phyloP scores from a whole-genome alignment of 2,329 filamentous ascomycete species.

The Ceratocystis cubensis region DNA sequence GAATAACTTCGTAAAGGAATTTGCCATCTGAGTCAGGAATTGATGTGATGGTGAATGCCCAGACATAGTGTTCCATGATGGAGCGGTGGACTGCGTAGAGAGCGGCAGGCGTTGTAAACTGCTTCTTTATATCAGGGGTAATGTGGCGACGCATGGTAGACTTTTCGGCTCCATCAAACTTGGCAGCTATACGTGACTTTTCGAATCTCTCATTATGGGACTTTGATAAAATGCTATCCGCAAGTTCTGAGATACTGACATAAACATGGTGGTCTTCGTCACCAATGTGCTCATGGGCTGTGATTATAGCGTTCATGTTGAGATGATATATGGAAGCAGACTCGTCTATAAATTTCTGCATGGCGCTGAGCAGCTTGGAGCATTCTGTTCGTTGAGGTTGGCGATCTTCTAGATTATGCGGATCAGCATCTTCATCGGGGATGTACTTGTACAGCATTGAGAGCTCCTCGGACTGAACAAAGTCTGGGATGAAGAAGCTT shows the following conservation, averaged over 20 bases:
- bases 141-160: neutral
- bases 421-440: conserved; percentile 18
- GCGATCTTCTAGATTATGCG: conserved; percentile 22
- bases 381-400: conserved; percentile 36
- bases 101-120: conserved; percentile 32
- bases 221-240: conserved; percentile 25
- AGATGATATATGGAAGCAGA: conserved; percentile 36
- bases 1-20: conserved; percentile 47
- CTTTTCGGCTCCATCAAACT: conserved; percentile 2
- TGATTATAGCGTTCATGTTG: conserved; percentile 38
- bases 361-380: conserved; percentile 34
- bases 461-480: conserved; percentile 34
- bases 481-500: conserved; percentile 39
- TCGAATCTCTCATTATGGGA: neutral
- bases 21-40: conserved; percentile 27
- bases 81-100: conserved; percentile 61
- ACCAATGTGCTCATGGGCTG: conserved; percentile 33
- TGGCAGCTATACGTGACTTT: neutral
- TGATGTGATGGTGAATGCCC: conserved; percentile 42
- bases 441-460: conserved; percentile 26
- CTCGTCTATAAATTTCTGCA: conserved; percentile 35
- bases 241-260: conserved; percentile 40
- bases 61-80: conserved; percentile 46
- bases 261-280: conserved; percentile 31
- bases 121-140: neutral